These are phyloP conservation scores for Pseudogymnoascus sp. DNA, from an alignment of 2,329 filamentous ascomycete species.

Conservation along the genomic window DNA sequence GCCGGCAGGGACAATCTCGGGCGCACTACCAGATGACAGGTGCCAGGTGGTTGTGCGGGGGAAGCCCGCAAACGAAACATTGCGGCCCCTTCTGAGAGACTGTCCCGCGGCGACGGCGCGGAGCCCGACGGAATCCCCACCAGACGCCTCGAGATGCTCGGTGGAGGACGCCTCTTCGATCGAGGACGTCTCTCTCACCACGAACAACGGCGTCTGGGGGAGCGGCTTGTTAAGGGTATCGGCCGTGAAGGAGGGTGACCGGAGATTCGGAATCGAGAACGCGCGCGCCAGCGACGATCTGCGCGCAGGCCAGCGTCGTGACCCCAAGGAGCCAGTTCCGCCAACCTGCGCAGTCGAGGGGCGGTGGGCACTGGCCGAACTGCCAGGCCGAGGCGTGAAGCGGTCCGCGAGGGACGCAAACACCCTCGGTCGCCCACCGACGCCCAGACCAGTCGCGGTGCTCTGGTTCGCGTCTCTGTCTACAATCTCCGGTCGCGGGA, in stretches of 20 bases:
- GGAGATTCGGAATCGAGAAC: neutral
- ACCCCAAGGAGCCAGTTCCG: neutral
- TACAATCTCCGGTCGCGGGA: neutral
- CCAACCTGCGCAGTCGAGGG: neutral
- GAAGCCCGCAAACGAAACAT: neutral
- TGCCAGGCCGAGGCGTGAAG: neutral
- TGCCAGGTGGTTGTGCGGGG: neutral
- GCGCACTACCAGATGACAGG: neutral
- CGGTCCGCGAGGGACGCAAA: neutral
- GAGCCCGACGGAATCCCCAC: neutral
- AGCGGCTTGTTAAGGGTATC: neutral
- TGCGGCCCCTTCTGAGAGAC: neutral
- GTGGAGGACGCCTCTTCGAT: neutral
- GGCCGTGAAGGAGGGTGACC: neutral
- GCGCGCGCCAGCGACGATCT: neutral
- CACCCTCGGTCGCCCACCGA: neutral
- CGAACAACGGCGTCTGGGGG: neutral
- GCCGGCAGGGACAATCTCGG: neutral
- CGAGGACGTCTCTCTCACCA: neutral
- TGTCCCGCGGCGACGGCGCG: neutral
- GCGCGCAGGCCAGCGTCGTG: neutral
- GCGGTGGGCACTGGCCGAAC: neutral
- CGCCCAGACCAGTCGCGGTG: neutral
- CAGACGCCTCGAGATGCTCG: neutral
- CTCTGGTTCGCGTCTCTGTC: neutral